These are phyloP conservation scores for Lenwebbia sp. DNA, from an alignment of 345 rosid species.

Conservation along the genomic window DNA sequence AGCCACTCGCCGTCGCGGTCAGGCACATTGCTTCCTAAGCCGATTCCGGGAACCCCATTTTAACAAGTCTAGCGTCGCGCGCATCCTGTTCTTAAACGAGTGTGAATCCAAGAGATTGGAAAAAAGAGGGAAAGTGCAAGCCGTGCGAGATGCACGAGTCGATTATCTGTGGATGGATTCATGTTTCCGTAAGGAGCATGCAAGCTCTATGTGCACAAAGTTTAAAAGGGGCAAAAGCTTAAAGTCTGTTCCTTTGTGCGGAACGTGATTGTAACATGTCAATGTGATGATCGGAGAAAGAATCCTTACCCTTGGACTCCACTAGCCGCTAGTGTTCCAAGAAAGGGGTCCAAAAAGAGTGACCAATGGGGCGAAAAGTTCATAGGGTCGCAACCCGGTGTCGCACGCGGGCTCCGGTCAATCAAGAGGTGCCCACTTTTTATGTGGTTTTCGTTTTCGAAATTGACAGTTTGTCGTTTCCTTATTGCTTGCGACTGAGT, in stretches of 20 bases:
- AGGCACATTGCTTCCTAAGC: not conserved
- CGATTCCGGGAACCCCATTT: too few species aligned
- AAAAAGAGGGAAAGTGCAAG: not conserved
- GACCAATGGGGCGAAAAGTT: not conserved
- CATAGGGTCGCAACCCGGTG: not conserved
- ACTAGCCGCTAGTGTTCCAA: not conserved
- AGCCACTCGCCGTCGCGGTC: not conserved
- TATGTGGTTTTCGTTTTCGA: not conserved
- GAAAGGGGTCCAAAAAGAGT: not conserved
- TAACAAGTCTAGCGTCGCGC: too few species aligned
- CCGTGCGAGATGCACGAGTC: not conserved
- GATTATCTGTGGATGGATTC: not conserved
- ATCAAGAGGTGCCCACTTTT: not conserved
- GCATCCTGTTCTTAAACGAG: not conserved
- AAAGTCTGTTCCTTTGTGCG: not conserved
- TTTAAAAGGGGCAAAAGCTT: not conserved
- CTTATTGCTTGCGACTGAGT: not conserved
- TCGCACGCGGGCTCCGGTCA: not conserved
- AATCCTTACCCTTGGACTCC: not conserved
- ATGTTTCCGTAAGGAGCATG: not conserved
- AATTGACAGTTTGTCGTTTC: not conserved
- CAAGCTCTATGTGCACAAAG: not conserved
- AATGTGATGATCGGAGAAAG: not conserved
- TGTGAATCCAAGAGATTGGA: not conserved
- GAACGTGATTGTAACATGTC: not conserved